These are phyloP conservation scores for Lachnellula hyalina DNA, from an alignment of 2,329 filamentous ascomycete genomes.

Conservation along the genomic window DNA sequence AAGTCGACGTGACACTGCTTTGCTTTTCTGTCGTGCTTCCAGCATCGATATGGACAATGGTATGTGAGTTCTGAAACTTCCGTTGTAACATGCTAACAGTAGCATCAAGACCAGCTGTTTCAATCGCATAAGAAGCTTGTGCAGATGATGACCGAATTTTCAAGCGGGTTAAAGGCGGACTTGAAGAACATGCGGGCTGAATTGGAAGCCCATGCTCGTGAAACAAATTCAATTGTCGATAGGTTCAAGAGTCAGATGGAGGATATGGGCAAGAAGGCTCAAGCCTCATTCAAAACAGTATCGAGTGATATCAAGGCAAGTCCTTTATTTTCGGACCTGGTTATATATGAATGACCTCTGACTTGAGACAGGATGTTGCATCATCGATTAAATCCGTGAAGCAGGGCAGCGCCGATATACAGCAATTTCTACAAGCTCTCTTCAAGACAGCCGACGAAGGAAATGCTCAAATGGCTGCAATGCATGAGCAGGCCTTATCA, in stretches of 20 bases:
- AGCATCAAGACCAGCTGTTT: slow-evolving; percentile 27
- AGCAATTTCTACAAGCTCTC: slow-evolving; percentile 13
- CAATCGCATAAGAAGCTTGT: slow-evolving; percentile 25
- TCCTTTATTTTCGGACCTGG: neutral
- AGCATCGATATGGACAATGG: slow-evolving; percentile 53
- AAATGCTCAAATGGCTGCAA: slow-evolving; percentile 27
- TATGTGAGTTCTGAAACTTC: slow-evolving; percentile 12
- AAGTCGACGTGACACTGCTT: slow-evolving; percentile 55
- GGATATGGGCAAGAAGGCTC: slow-evolving; percentile 18
- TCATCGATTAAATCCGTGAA: slow-evolving; percentile 13
- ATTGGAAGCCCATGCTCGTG: slow-evolving; percentile 16
- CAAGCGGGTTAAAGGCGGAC: slow-evolving; percentile 20
- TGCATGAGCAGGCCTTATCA: slow-evolving; percentile 24
- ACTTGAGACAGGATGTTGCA: slow-evolving; percentile 13
- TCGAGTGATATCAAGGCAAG: slow-evolving; percentile 20
- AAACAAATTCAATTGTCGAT: slow-evolving; percentile 22
- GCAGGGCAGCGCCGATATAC: slow-evolving; percentile 12
- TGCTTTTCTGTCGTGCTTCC: slow-evolving; percentile 57
- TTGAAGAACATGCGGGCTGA: slow-evolving; percentile 18
- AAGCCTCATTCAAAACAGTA: slow-evolving; percentile 20
- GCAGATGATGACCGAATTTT: slow-evolving; percentile 26
- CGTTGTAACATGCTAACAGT: slow-evolving; percentile 9
- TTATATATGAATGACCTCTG: neutral
- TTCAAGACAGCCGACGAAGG: slow-evolving; percentile 17
- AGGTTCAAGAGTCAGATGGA: slow-evolving; percentile 18